Evolutionary conservation across 495 filamentous ascomycete genomes (phyloP), one percentile per base, ranked within the genome.

Genomic region (Xylaria longipes): DNA sequence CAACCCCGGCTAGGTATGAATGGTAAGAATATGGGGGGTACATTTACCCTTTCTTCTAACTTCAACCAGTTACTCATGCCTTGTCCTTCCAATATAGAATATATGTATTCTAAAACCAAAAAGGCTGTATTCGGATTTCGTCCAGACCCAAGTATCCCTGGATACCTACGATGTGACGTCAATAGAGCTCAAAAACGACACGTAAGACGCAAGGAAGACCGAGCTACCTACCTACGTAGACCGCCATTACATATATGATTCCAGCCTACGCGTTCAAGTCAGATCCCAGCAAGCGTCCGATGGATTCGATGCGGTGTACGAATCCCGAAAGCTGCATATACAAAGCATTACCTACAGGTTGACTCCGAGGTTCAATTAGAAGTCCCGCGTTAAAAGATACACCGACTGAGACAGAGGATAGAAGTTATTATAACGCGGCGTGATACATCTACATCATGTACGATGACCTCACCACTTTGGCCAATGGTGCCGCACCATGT

Each of bases 381-480:
- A 54, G 29, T 27, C 12, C 22, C 25, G 17, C 22, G 11, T 27
- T 27, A 14, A 1, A 52, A 25, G n/a, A 5, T 45, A 15, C 15
- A 45, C 35, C 35, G 4, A 37, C 35, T 8, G 35, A 37, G 35
- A 37, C 35, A 37, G 35, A 37, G 3, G 8, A 5, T 37, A 9
- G 41, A 43, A 15, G 41, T 15, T 15, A 43, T 20, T n/a, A n/a
- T 46, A 46, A 46, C 17, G 45, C 45, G 45, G 43, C 43, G n/a
- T 48, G 17, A n/a, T 6, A 11, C 12, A 50, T 7, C 45, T 15
- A n/a, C 27, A 17, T 31, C 41, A 46, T 65, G 63, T 50, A 65
- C 43, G 63, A 65, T 65, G 63, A 65, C 63, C 63, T 65, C 63
- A 65, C 39, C 5, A 33, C 17, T 29, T 58, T 35, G 2, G 4